phyloP scores from a whole-genome alignment of 805 yeast species.

The Starmera pachycereana region DNA sequence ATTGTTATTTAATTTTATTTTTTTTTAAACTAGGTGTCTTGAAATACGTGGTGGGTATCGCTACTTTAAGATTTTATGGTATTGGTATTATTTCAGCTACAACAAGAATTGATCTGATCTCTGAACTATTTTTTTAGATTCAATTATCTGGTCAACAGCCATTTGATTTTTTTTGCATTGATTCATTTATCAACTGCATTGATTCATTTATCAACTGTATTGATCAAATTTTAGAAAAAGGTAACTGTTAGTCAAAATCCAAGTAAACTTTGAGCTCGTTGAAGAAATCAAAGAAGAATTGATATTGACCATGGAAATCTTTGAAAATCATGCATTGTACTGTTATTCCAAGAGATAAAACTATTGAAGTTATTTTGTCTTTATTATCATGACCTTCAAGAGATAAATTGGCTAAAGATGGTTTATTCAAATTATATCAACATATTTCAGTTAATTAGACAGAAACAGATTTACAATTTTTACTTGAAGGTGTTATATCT shows the following conservation, averaged over 20 bases:
- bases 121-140: constrained; percentile 59
- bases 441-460: constrained; percentile 57
- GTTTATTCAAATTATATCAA: constrained; percentile 68
- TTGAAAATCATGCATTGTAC: constrained; percentile 57
- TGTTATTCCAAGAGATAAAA: constrained; percentile 68
- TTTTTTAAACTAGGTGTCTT: constrained; percentile 40
- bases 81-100: constrained; percentile 34
- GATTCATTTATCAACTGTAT: constrained; percentile 60
- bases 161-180: constrained; percentile 55
- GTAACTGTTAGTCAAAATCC: constrained; percentile 50
- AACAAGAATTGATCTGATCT: constrained; percentile 46
- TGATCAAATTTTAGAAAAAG: constrained; percentile 58
- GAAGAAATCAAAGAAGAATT: constrained; percentile 83
- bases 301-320: constrained; percentile 62
- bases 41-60: constrained; percentile 52
- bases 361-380: constrained; percentile 51
- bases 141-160: constrained; percentile 66
- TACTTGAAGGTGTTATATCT: constrained; percentile 63
- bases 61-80: constrained; percentile 50
- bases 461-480: constrained; percentile 42
- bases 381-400: constrained; percentile 67
- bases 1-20: no score
- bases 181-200: constrained; percentile 69
- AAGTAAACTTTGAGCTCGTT: constrained; percentile 53
- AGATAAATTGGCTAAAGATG: constrained; percentile 75